These are phyloP conservation scores for Garcia nutans DNA, from an alignment of 345 rosid species.

Conservation along the genomic window DNA sequence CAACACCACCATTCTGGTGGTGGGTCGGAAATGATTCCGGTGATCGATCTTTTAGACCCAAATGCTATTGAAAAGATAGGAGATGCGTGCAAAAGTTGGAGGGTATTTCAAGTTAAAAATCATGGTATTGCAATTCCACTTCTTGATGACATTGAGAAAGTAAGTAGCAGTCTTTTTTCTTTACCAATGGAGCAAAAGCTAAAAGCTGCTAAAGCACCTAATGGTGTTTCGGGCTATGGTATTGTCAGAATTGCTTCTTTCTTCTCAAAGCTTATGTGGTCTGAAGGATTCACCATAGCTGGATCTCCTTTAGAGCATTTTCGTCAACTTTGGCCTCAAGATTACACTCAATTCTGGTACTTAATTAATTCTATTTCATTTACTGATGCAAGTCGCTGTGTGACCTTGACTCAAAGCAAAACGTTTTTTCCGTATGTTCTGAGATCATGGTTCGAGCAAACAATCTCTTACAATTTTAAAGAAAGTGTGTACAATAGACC, in stretches of 20 bases:
- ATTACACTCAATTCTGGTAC: slow-evolving; percentile 63
- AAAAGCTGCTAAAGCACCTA: slow-evolving; percentile 61
- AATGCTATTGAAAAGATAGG: slow-evolving; percentile 49
- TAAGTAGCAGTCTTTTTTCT: slow-evolving; percentile 48
- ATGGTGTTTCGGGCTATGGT: slow-evolving; percentile 79
- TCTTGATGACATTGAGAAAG: slow-evolving; percentile 47
- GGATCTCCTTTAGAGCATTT: slow-evolving; percentile 80
- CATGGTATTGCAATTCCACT: slow-evolving; percentile 61
- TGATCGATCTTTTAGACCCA: slow-evolving; percentile 61
- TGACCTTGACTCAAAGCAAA: too few relatives aligned
- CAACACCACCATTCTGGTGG: slow-evolving; percentile 17
- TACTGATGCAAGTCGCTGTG: slow-evolving; percentile 12
- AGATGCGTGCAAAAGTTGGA: slow-evolving; percentile 81
- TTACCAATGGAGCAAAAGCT: slow-evolving; percentile 63
- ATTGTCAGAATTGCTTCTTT: slow-evolving; percentile 70
- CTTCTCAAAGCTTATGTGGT: slow-evolving; percentile 92
- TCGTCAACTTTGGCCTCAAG: slow-evolving; percentile 77
- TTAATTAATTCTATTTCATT: background rate
- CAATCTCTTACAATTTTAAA: too few relatives aligned
- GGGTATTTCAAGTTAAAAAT: slow-evolving; percentile 67
- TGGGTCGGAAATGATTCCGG: slow-evolving; percentile 51
- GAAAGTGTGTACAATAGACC: too few relatives aligned
- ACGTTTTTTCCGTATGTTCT: too few relatives aligned
- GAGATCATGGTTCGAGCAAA: too few relatives aligned
- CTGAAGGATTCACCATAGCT: slow-evolving; percentile 84